phyloP scores from a whole-genome alignment of 2,329 filamentous ascomycete species.

The Mycosphaerella arachidis region DNA sequence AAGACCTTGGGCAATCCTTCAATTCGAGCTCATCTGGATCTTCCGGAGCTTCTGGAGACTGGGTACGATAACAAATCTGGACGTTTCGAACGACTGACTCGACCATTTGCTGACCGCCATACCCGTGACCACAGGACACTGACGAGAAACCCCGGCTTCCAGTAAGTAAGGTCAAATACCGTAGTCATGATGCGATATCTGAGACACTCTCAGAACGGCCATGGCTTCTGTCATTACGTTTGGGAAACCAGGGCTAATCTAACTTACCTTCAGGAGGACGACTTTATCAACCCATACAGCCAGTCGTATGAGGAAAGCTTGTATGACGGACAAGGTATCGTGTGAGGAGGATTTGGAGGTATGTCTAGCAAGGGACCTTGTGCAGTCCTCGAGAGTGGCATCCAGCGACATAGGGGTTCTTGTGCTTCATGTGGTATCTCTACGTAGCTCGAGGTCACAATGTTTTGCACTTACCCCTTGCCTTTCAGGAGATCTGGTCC shows the following conservation, averaged over 20 bases:
- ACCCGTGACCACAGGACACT: background rate
- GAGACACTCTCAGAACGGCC: too few species aligned
- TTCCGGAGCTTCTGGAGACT: slow-evolving; percentile 5
- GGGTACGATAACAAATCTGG: background rate
- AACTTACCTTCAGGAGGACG: background rate
- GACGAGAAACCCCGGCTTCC: background rate
- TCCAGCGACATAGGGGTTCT: background rate
- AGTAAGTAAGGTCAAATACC: too few species aligned
- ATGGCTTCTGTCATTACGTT: too few species aligned
- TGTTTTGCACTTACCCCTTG: too few species aligned
- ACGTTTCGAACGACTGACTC: background rate
- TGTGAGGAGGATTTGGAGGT: background rate
- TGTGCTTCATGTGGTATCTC: background rate
- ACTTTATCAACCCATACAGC: background rate
- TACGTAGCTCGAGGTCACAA: too few species aligned
- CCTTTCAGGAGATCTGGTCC: too few species aligned
- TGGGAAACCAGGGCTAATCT: too few species aligned
- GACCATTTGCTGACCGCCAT: background rate
- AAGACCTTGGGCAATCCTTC: background rate
- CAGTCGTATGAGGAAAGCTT: background rate
- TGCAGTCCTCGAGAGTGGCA: background rate
- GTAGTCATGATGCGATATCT: too few species aligned
- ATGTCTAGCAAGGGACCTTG: background rate
- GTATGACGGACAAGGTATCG: background rate
- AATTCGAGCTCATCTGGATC: background rate